Percentiles rank a stretch among this genome's conserved stretches.
Evolutionary conservation across 306 rosid species (phyloP).

Genomic region (Malus sieversii): DNA sequence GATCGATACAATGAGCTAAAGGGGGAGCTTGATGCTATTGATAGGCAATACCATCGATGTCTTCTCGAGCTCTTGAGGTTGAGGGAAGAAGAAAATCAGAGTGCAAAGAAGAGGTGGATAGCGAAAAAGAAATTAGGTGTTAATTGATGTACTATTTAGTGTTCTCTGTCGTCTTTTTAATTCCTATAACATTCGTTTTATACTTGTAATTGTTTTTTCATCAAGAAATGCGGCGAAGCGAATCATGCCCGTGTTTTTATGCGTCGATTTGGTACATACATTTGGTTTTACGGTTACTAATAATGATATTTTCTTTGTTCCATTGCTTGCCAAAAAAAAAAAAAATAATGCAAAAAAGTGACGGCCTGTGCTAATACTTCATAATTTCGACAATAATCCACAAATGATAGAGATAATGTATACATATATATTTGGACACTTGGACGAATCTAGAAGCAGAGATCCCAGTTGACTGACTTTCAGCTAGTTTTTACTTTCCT

Average conservation of each 20-base stretch:
- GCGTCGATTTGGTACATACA: background rate
- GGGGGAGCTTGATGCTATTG: slow-evolving; percentile 64
- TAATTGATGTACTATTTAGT: slow-evolving; percentile 17
- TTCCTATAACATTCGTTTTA: slow-evolving; percentile 15
- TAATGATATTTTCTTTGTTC: background rate
- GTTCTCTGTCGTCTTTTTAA: background rate
- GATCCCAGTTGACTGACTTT: too few species aligned
- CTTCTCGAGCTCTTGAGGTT: slow-evolving; percentile 44
- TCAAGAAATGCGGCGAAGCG: background rate
- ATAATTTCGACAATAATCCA: too few species aligned
- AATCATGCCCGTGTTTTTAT: background rate
- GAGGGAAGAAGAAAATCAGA: slow-evolving; percentile 66
- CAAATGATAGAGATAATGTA: too few species aligned
- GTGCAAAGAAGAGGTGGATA: slow-evolving; percentile 57
- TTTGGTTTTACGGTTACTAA: background rate
- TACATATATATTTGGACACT: too few species aligned
- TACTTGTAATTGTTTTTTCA: background rate
- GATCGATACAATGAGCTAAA: slow-evolving; percentile 34
- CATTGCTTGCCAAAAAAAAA: too few species aligned
- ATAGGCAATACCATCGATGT: slow-evolving; percentile 40
- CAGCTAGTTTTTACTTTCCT: too few species aligned
- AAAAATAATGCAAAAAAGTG: too few species aligned
- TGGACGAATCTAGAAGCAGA: too few species aligned
- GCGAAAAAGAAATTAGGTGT: slow-evolving; percentile 41
- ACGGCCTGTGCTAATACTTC: too few species aligned